These are phyloP conservation scores for Neophaeococcomyces mojaviensis DNA, from an alignment of 2,329 filamentous ascomycete genomes.

Conservation along the genomic window DNA sequence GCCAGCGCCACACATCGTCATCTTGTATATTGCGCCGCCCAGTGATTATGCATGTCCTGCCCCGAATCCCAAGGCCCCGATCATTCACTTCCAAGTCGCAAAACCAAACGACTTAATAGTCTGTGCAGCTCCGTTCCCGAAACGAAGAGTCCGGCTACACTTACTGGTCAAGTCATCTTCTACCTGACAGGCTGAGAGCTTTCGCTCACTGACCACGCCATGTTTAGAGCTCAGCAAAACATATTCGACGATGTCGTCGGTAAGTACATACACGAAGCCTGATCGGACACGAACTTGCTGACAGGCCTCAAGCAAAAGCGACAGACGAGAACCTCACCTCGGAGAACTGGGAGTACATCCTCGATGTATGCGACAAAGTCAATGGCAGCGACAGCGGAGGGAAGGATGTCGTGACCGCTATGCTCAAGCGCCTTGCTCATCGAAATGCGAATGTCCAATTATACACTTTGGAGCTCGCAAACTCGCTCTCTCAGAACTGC, in stretches of 20 bases:
- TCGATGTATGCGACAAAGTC: constrained; percentile 57
- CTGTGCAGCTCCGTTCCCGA: too few species aligned
- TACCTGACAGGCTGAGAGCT: too few species aligned
- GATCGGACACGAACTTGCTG: constrained; percentile 18
- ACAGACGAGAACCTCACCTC: constrained; percentile 97
- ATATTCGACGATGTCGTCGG: constrained; percentile 64
- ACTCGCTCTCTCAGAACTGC: constrained; percentile 87
- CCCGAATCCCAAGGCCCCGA: background rate
- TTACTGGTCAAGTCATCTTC: too few species aligned
- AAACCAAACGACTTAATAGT: too few species aligned
- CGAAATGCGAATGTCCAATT: constrained; percentile 94
- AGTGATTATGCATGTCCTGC: background rate
- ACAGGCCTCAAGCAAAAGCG: constrained; percentile 56
- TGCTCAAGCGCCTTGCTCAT: constrained; percentile 88
- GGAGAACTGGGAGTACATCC: constrained; percentile 67
- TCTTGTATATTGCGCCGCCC: constrained; percentile 1
- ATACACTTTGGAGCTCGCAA: constrained; percentile 85
- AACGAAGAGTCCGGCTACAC: too few species aligned
- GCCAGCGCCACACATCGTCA: constrained; percentile 1
- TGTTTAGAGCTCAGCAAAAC: constrained; percentile 59
- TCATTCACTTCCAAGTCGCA: too few species aligned
- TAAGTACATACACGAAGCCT: constrained; percentile 33
- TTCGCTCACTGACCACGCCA: constrained; percentile 22
- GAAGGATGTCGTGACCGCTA: constrained; percentile 77
- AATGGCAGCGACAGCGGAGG: constrained; percentile 35